These are phyloP conservation scores for Phaffia tasmanica DNA, from an alignment of 768 basidiomycete genomes.

Conservation along the genomic window DNA sequence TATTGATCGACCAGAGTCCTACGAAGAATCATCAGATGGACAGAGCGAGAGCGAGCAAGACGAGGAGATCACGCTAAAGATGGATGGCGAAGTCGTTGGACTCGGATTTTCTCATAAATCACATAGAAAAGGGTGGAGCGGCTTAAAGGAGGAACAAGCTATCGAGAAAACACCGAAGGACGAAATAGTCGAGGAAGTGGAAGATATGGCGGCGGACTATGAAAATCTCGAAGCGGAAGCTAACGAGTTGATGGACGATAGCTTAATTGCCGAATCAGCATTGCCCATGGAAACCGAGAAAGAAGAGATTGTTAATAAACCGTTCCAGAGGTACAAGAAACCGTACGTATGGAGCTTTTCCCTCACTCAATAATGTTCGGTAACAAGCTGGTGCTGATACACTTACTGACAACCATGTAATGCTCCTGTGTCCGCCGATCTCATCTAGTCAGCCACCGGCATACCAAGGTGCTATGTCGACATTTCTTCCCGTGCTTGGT, in stretches of 20 bases:
- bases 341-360: neutral
- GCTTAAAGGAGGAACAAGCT: slow-evolving; percentile 5
- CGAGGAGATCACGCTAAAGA: slow-evolving; percentile 2
- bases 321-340: neutral
- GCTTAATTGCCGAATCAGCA: no score
- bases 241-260: neutral
- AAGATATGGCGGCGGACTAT: neutral
- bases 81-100: slow-evolving; percentile 17
- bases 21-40: no score
- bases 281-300: slow-evolving; percentile 1
- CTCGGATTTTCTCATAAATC: slow-evolving; percentile 6
- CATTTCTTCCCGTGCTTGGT: slow-evolving; percentile 19
- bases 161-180: neutral
- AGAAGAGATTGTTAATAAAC: slow-evolving; percentile 5
- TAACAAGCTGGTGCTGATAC: neutral
- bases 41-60: neutral
- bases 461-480: slow-evolving; percentile 15
- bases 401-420: neutral
- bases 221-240: neutral
- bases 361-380: neutral
- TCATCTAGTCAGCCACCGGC: neutral
- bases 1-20: neutral
- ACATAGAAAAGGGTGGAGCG: neutral
- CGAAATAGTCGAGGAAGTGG: neutral
- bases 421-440: neutral